Evolutionary conservation across 2,329 filamentous ascomycete species (phyloP).

Genomic region (Colletotrichum liriopes): DNA sequence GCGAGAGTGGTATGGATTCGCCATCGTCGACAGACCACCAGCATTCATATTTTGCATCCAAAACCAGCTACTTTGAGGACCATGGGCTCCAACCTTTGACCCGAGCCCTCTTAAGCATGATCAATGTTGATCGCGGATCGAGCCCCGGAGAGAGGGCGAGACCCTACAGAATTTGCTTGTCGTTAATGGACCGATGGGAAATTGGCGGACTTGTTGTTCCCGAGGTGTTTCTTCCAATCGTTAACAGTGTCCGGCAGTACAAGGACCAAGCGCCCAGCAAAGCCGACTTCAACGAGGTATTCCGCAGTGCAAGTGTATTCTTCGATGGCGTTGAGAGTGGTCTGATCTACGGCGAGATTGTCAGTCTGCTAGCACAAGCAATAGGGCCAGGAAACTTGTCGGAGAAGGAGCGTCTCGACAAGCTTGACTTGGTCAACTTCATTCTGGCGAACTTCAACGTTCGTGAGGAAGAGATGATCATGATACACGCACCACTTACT

Average conservation of each 20-base stretch:
- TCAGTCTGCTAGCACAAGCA: conserved; percentile 76
- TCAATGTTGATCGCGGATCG: conserved; percentile 67
- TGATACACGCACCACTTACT: conserved; percentile 85
- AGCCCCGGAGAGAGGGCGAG: conserved; percentile 80
- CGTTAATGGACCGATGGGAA: conserved; percentile 98
- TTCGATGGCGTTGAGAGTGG: conserved; percentile 98
- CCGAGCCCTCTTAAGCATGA: conserved; percentile 82
- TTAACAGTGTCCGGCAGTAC: conserved; percentile 85
- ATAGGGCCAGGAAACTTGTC: conserved; percentile 63
- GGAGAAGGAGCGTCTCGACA: conserved; percentile 68
- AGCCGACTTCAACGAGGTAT: conserved; percentile 84
- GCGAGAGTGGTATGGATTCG: conserved; percentile 64
- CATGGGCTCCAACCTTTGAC: conserved; percentile 84
- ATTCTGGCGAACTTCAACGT: conserved; percentile 92
- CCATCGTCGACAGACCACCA: conserved; percentile 61
- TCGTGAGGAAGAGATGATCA: conserved; percentile 95
- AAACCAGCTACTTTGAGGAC: conserved; percentile 86
- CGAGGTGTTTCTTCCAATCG: conserved; percentile 87
- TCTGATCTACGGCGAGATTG: conserved; percentile 89
- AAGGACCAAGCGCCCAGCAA: conserved; percentile 76
- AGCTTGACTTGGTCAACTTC: conserved; percentile 84
- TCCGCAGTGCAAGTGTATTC: conserved; percentile 94
- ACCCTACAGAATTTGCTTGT: conserved; percentile 92
- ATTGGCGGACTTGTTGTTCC: conserved; percentile 92
- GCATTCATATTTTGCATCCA: conserved; percentile 66